Base-by-base conservation (phyloP, 2,329 filamentous ascomycete species). In the Epichloe aotearoae region DNA sequence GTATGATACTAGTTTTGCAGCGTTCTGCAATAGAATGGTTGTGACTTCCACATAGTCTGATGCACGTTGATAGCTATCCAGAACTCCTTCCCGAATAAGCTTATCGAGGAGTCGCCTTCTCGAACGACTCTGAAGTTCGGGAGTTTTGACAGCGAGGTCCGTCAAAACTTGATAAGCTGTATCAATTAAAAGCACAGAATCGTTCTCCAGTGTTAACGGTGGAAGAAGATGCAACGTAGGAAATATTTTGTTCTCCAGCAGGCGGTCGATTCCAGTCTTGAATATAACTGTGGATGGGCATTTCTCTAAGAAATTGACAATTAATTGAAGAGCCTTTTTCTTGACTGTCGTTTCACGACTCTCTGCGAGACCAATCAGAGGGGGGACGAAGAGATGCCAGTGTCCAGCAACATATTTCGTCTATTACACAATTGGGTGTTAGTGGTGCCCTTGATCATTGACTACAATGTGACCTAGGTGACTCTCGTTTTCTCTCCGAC, bases 191-290 rank as follows among this genome's bases (percentile, higher is more conserved):
- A 62, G 59, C 2, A 85, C 61, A 4, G 86, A 86, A 51, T 93
- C 85, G 0, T 73, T 62, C 59, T 87, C 84, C 0, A 86, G 81
- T 0, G 88, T 95, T 41, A 95, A 70, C 12, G 75, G 80, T 0
- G 91, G 90, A 5, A 95, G 73, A 58, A 82, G 86, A 7, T 84
- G 74, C n/a, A 95, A 74, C 37, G 82, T 80, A 1, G 88, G 86
- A 56, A 83, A 75, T 2, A 88, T 66, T 3, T 82, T 77, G 19
- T 88, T 77, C 59, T 83, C 76, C 54, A 91, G 84, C 26, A 91
- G 76, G 14, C 74, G 68, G 20, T 75, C 76, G 7, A 91, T 76
- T 1, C 86, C 85, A 0, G 81, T 86, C 44, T 73, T 72, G 12
- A 64, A 64, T 43, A 90, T 72, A 2, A 83, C 70, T 4, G 65